These are phyloP conservation scores for Cryptococcus sp. DNA, from an alignment of 1,284 basidiomycete genomes.

Conservation along the genomic window DNA sequence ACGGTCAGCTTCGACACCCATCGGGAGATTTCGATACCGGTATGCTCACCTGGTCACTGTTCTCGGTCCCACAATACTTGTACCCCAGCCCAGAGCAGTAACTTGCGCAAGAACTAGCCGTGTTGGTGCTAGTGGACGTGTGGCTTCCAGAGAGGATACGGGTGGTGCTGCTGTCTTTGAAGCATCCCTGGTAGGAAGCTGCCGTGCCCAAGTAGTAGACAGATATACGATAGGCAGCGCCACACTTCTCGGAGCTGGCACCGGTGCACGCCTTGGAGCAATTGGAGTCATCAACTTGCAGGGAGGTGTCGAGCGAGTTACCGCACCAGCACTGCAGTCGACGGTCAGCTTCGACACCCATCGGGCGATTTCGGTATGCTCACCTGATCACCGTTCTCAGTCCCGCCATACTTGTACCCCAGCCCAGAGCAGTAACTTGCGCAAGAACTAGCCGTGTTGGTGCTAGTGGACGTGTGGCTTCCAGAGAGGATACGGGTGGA, in stretches of 20 bases:
- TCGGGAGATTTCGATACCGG: not conserved
- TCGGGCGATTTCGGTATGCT: constrained; percentile 1
- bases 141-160: constrained; percentile 19
- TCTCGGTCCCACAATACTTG: constrained; percentile 25
- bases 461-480: constrained; percentile 1
- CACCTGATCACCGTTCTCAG: constrained; percentile 23
- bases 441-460: constrained; percentile 21
- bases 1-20: not conserved
- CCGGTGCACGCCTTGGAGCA: constrained; percentile 38
- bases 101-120: constrained; percentile 15
- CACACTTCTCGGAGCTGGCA: constrained; percentile 30
- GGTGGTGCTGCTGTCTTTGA: constrained; percentile 15
- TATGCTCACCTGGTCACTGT: constrained; percentile 21
- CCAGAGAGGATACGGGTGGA: constrained; percentile 18
- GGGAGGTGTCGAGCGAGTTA: constrained; percentile 13
- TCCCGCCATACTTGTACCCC: constrained; percentile 23
- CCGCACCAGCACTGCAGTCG: constrained; percentile 12
- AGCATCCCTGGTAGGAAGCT: constrained; percentile 32
- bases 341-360: not conserved
- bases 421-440: constrained; percentile 13
- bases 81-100: constrained; percentile 20
- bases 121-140: constrained; percentile 11
- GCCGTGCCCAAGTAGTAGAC: constrained; percentile 8
- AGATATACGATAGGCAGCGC: constrained; percentile 15
- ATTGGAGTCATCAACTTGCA: constrained; percentile 11